Conservation (phyloP, 2,329 filamentous ascomycete species). For the Canariomyces notabilis region DNA sequence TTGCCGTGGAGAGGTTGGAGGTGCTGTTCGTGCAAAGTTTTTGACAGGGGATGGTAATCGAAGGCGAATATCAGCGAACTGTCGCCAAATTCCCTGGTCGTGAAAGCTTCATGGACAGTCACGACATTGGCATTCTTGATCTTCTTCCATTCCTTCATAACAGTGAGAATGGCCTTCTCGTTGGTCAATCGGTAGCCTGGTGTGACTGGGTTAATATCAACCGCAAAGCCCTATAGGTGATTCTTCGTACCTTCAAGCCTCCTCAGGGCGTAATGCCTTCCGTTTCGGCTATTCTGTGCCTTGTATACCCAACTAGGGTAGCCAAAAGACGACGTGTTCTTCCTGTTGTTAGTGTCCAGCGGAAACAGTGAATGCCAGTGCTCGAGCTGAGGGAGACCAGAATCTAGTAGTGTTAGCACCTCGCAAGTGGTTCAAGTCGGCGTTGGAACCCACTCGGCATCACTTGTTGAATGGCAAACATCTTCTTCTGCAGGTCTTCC, state of each 20-base stretch:
- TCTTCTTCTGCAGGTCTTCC: slow-evolving; percentile 84
- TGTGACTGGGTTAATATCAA: slow-evolving; percentile 12
- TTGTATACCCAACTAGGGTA: slow-evolving; percentile 95
- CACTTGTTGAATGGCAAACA: slow-evolving; percentile 78
- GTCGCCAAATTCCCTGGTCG: slow-evolving; percentile 86
- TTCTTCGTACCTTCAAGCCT: slow-evolving; percentile 64
- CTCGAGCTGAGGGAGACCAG: slow-evolving; percentile 66
- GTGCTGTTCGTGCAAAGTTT: slow-evolving; percentile 82
- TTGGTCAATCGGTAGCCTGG: slow-evolving; percentile 74
- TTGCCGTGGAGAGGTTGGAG: slow-evolving; percentile 45
- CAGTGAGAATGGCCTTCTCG: slow-evolving; percentile 78
- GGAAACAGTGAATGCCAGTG: slow-evolving; percentile 91
- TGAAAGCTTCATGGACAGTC: slow-evolving; percentile 86
- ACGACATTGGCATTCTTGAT: slow-evolving; percentile 79
- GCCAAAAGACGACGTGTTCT: slow-evolving; percentile 74
- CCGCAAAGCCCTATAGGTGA: background rate
- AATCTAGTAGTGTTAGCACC: slow-evolving; percentile 28
- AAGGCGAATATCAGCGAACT: slow-evolving; percentile 92
- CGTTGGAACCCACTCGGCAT: slow-evolving; percentile 59
- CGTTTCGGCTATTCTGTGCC: slow-evolving; percentile 82
- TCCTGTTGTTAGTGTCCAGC: slow-evolving; percentile 74
- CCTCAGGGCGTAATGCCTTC: slow-evolving; percentile 79
- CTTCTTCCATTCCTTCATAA: slow-evolving; percentile 78
- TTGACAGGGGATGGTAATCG: slow-evolving; percentile 86
- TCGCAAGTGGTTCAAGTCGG: background rate